A percentile compares a stretch with the other conserved stretches of the same genome.
Conservation (phyloP, 495 filamentous ascomycete species). For the Tuber microsphaerosporum region DNA sequence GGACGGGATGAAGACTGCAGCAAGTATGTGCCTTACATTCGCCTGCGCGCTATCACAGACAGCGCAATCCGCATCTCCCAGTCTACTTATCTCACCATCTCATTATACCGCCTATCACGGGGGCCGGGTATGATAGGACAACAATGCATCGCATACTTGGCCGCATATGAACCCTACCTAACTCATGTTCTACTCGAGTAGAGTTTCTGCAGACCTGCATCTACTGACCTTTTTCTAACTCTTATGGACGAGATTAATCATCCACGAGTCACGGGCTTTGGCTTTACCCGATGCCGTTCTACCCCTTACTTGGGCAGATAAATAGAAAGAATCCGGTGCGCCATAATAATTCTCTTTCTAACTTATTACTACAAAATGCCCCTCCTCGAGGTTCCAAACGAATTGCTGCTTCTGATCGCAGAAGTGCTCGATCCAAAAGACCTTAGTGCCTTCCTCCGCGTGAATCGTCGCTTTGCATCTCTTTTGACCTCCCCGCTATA, state of each 20-base stretch:
- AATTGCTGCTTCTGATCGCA: background rate
- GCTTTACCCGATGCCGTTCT: background rate
- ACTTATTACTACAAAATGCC: background rate
- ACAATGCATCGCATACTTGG: background rate
- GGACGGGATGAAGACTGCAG: background rate
- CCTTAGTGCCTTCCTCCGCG: background rate
- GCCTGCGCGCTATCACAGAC: background rate
- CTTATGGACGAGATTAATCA: conserved; percentile 2
- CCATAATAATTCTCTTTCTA: background rate
- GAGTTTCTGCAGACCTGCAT: background rate
- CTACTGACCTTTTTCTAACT: background rate
- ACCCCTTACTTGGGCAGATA: background rate
- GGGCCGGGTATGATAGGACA: background rate
- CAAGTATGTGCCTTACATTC: background rate
- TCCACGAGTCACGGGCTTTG: background rate
- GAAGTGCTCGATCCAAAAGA: background rate
- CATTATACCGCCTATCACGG: background rate
- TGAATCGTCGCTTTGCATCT: background rate
- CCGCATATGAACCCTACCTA: background rate
- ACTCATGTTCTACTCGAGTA: background rate
- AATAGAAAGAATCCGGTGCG: background rate
- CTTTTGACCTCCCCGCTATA: conserved; percentile 1
- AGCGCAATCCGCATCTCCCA: background rate
- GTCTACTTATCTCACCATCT: background rate
- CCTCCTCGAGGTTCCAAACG: background rate